Evolutionary conservation across 306 rosid genomes (phyloP).

Genomic region (apple (Malus domestica)): ASM211411v1 NC_041802.1:1482501-1483000

Average conservation of each 20-base stretch:
- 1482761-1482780: slow-evolving; percentile 1
- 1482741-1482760: background rate
- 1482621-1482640: too few relatives aligned
- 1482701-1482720: background rate
- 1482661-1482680: slow-evolving; percentile 32
- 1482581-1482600: too few relatives aligned
- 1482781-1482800: background rate
- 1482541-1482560: background rate
- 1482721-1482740: slow-evolving; percentile 16
- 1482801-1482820: background rate
- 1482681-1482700: slow-evolving; percentile 43
- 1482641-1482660: too few relatives aligned
- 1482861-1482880: background rate
- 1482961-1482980: background rate
- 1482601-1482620: too few relatives aligned
- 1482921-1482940: background rate
- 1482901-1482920: background rate
- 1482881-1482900: background rate
- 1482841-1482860: background rate
- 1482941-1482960: background rate
- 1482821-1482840: background rate
- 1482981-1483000: background rate
- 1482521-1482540: slow-evolving; percentile 48
- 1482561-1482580: background rate
- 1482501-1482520: slow-evolving; percentile 63